phyloP scores from a whole-genome alignment of 331 rosid genomes.

The Ulmus americana region DNA sequence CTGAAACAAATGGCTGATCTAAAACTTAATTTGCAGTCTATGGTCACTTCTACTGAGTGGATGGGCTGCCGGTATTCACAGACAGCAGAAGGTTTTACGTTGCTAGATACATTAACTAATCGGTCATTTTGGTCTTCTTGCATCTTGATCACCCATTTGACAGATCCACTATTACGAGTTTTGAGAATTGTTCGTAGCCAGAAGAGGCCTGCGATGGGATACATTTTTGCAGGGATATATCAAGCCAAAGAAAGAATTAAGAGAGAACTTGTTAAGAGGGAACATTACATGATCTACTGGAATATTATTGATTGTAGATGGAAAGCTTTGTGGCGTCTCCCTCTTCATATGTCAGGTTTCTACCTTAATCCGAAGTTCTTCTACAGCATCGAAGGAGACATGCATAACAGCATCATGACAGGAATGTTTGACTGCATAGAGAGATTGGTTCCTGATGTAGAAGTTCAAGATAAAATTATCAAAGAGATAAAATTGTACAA shows the following conservation, averaged over 20 bases:
- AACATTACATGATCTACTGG: slow-evolving; percentile 27
- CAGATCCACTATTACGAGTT: slow-evolving; percentile 15
- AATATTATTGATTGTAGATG: slow-evolving; percentile 20
- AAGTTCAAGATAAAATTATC: slow-evolving; percentile 28
- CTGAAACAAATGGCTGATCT: slow-evolving; percentile 31
- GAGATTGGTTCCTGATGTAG: slow-evolving; percentile 22
- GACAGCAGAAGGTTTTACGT: slow-evolving; percentile 21
- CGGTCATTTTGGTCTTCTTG: slow-evolving; percentile 27
- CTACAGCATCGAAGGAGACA: slow-evolving; percentile 20
- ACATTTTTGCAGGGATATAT: slow-evolving; percentile 27
- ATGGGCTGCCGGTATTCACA: slow-evolving; percentile 11
- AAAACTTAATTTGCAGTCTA: slow-evolving; percentile 29
- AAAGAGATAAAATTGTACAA: slow-evolving; percentile 24
- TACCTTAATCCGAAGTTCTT: slow-evolving; percentile 32
- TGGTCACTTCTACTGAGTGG: slow-evolving; percentile 30
- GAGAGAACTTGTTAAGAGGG: slow-evolving; percentile 27
- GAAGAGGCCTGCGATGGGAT: slow-evolving; percentile 33
- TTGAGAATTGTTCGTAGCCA: slow-evolving; percentile 22
- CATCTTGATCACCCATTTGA: slow-evolving; percentile 20
- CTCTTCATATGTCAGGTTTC: slow-evolving; percentile 25
- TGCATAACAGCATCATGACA: slow-evolving; percentile 19
- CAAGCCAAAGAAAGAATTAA: slow-evolving; percentile 25
- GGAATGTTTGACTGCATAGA: slow-evolving; percentile 28
- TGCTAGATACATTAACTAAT: slow-evolving; percentile 14
- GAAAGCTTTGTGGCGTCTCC: slow-evolving; percentile 18